Base-by-base conservation (phyloP, 192 early-diverging fungal genomes). In the Borealophlyctis nickersoniae region DNA sequence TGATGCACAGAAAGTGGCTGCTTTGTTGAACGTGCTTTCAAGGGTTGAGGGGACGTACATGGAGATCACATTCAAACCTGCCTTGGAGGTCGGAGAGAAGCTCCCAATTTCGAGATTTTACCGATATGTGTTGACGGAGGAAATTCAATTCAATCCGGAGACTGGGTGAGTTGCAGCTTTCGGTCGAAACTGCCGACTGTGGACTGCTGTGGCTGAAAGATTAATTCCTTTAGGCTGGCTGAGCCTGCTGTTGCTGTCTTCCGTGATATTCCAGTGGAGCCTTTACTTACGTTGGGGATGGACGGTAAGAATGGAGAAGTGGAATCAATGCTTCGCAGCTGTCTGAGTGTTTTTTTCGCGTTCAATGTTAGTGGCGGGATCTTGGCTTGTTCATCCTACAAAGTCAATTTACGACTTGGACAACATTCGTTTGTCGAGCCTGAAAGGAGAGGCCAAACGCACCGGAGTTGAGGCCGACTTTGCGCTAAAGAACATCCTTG, bases 91-190 rank as follows among this genome's bases (percentile, higher is more conserved):
- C 19, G 31, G 19, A 19, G 79, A 77, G 1, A 87, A 91, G 55
- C 64, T 92, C 4, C 93, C 94, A 0, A 67, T 95, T 26, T 91
- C 87, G 52, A 77, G 92, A 13, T 96, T 96, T 74, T 98, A 96
- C 67, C 86, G 93, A 45, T 96, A 92, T 72, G 86, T 93, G 22
- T 80, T 88, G 58, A 77, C 84, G 13, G 68, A 73, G 2, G 73
- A 81, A 36, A 83, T 86, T 2, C 66, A 67, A 29, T 95, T 95
- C 76, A 84, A 90, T 76, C 22, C 49, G 5, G 60, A 73, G 0
- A 52, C 39, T 56, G 63, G 72, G 56, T 45, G 36, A 13, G 29
- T n/a, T n/a, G n/a, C n/a, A n/a, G 54, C 36, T 13, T 48, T 58
- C 28, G 35, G 32, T 23, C n/a, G 35, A 9, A 35, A 30, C 51